phyloP scores from a whole-genome alignment of 2,329 filamentous ascomycete species.

The Lanzia echinophila region DNA sequence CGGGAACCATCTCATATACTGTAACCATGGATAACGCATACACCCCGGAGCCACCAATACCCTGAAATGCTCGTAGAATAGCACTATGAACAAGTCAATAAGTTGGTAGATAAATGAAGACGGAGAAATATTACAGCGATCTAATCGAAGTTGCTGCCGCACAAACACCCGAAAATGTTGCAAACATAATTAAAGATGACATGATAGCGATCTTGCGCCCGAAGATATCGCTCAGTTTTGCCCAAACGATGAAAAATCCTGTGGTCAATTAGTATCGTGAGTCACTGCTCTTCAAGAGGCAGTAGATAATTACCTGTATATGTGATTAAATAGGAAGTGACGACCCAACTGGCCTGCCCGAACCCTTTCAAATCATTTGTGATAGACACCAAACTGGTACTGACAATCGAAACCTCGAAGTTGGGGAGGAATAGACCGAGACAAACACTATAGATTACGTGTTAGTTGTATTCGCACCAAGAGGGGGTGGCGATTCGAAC shows the following conservation, averaged over 20 bases:
- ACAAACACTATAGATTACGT: not conserved
- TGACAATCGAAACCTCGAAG: conserved; percentile 3
- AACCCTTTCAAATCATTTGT: conserved; percentile 7
- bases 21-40: conserved; percentile 18
- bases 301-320: conserved; percentile 6
- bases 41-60: conserved; percentile 42
- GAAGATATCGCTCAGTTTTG: conserved; percentile 1
- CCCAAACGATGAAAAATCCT: conserved; percentile 2
- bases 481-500: not conserved
- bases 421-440: not conserved
- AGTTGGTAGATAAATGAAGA: not conserved
- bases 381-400: conserved; percentile 2
- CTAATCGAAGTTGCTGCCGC: not conserved
- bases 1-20: not conserved
- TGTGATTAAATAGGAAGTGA: conserved; percentile 7
- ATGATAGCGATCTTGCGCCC: not conserved
- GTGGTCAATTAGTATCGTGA: not conserved
- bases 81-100: not conserved
- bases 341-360: conserved; percentile 1
- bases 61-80: conserved; percentile 25
- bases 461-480: not conserved
- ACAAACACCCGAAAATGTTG: not conserved
- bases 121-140: not conserved
- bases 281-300: not conserved
- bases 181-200: not conserved